Conservation (phyloP, 768 basidiomycete species). For the Thelephora ganbajun region DNA sequence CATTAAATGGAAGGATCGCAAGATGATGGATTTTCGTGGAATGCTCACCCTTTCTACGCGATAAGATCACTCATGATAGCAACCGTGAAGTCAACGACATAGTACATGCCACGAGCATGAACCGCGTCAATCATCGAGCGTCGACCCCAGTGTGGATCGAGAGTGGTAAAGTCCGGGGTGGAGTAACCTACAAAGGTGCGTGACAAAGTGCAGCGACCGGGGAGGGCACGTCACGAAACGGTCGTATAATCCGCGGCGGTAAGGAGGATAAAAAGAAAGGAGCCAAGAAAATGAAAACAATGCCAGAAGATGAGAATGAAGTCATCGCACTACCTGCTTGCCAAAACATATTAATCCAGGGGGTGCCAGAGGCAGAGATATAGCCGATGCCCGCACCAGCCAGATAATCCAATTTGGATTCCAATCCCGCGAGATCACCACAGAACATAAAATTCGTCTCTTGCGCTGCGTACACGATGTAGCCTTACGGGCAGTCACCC, state of each 20-base stretch:
- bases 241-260: too few relatives aligned
- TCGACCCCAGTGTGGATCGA: constrained; percentile 90
- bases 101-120: constrained; percentile 75
- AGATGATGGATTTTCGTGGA: neutral
- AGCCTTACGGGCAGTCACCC: too few relatives aligned
- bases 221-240: too few relatives aligned
- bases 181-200: constrained; percentile 55
- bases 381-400: constrained; percentile 76
- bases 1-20: constrained; percentile 3
- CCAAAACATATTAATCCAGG: constrained; percentile 95
- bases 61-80: constrained; percentile 85
- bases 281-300: constrained; percentile 2
- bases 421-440: constrained; percentile 75
- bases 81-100: constrained; percentile 89
- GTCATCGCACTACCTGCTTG: constrained; percentile 75
- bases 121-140: constrained; percentile 55
- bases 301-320: neutral
- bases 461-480: too few relatives aligned
- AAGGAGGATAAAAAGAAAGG: neutral
- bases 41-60: constrained; percentile 64
- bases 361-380: constrained; percentile 87
- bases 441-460: constrained; percentile 86
- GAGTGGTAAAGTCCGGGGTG: constrained; percentile 76
- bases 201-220: too few relatives aligned
- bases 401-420: constrained; percentile 69